Evolutionary conservation across 2,329 filamentous ascomycete genomes (phyloP).

Genomic region (Hypoxylon sp.): DNA sequence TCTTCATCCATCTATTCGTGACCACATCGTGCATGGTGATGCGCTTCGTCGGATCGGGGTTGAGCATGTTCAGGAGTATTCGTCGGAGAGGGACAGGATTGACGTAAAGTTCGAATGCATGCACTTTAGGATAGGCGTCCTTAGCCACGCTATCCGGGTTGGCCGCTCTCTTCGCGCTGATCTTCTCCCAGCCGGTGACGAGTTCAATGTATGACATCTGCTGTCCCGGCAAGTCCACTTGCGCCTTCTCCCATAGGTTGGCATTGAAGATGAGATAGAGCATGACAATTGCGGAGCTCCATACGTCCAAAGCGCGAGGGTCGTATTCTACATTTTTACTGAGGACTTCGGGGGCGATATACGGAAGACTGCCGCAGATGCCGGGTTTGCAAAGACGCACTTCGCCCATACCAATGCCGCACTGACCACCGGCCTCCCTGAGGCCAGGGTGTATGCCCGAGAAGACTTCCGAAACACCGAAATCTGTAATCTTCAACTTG

Average conservation of each 20-base stretch:
- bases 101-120: slow-evolving; percentile 73
- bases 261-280: slow-evolving; percentile 79
- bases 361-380: slow-evolving; percentile 86
- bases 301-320: slow-evolving; percentile 84
- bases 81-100: slow-evolving; percentile 77
- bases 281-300: slow-evolving; percentile 87
- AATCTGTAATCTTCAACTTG: slow-evolving; percentile 91
- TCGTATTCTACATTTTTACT: slow-evolving; percentile 75
- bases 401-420: slow-evolving; percentile 78
- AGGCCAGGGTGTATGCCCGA: slow-evolving; percentile 83
- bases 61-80: slow-evolving; percentile 83
- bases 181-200: slow-evolving; percentile 75
- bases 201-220: slow-evolving; percentile 73
- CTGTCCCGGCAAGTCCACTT: slow-evolving; percentile 53
- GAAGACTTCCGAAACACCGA: slow-evolving; percentile 90
- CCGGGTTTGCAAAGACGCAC: slow-evolving; percentile 80
- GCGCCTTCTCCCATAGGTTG: slow-evolving; percentile 80
- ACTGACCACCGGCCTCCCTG: slow-evolving; percentile 77
- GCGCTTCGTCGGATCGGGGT: slow-evolving; percentile 79
- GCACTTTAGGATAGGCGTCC: slow-evolving; percentile 73
- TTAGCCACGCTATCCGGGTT: slow-evolving; percentile 61
- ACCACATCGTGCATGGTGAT: slow-evolving; percentile 77
- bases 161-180: slow-evolving; percentile 66
- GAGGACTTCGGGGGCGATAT: slow-evolving; percentile 88
- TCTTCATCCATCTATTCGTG: slow-evolving; percentile 78